Evolutionary conservation across 495 filamentous ascomycete species (phyloP), one percentile per base, ranked within the genome.

Genomic region (Jackrogersella multiformis): DNA sequence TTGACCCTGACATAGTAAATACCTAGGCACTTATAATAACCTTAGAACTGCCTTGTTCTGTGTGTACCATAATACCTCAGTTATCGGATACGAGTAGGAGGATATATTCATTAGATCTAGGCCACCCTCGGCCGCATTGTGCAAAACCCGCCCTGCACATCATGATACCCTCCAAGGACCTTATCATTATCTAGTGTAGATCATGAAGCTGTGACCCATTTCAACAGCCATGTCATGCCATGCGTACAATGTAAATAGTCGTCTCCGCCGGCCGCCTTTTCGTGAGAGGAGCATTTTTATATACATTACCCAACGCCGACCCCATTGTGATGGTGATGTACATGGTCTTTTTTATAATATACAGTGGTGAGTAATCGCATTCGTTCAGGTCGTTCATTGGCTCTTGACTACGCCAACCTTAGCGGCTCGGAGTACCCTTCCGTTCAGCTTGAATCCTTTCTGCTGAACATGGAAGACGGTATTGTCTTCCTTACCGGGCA

Each of bases 361-460:
- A 73, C 70, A 74, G 32, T 49, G 52, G 61, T 41, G 44, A 44
- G 18, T 15, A 9, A 32, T 69, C 2, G 20, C 26, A 13, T 54
- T 52, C 51, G 61, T 63, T 63, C 24, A 15, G 34, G 44, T 64
- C 49, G 46, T 57, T 68, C 77, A 83, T 69, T 77, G 73, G 75
- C 82, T 84, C 80, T 85, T 86, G 58, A 96, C 94, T 59, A 98
- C 91, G 69, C 94, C 94, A 56, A 98, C 94, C 85, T 98, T 96
- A 67, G 94, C 92, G 62, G 94, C 90, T 81, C 95, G 87, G 63
- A 99, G 79, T 48, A 97, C 84, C 69, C 95, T 82, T 61, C 95
- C 95, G 77, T 99, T 97, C 52, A 97, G 83, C 71, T 84, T 82
- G 80, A 95, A 99, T 39, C 95, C 95, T 84, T 97, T 98, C 83